phyloP scores from a whole-genome alignment of 805 yeast species.

The Pichia ethanolica region DNA sequence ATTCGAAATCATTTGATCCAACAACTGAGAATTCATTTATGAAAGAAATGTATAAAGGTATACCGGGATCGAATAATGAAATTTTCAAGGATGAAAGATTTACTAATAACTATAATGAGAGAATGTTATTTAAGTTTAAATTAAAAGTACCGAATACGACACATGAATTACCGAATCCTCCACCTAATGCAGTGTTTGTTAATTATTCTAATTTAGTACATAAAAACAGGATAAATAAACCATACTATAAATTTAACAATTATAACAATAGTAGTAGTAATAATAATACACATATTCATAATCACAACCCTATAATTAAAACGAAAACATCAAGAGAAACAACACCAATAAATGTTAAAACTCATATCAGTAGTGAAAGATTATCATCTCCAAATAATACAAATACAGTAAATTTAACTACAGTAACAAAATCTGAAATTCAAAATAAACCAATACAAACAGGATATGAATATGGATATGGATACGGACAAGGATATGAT shows the following conservation, averaged over 20 bases:
- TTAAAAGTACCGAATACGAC: constrained; percentile 10
- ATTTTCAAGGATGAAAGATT: background rate
- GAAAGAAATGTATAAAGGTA: constrained; percentile 26
- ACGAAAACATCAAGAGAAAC: background rate
- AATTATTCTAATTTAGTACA: background rate
- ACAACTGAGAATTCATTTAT: background rate
- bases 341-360: background rate
- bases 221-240: background rate
- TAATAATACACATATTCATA: too few relatives aligned
- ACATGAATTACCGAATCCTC: constrained; percentile 30
- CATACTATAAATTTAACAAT: background rate
- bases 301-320: too few relatives aligned
- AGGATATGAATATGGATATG: constrained; percentile 1
- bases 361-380: too few relatives aligned
- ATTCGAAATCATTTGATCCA: background rate
- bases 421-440: background rate
- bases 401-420: background rate
- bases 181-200: constrained; percentile 22
- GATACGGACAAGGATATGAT: background rate
- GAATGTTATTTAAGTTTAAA: background rate
- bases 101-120: background rate
- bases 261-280: background rate
- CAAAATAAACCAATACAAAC: background rate
- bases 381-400: too few relatives aligned
- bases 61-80: constrained; percentile 25